Percentiles rank a stretch among this genome's conserved stretches.
Conservation (phyloP, 2,329 filamentous ascomycete species). For the Fusarium kyushuense region DNA sequence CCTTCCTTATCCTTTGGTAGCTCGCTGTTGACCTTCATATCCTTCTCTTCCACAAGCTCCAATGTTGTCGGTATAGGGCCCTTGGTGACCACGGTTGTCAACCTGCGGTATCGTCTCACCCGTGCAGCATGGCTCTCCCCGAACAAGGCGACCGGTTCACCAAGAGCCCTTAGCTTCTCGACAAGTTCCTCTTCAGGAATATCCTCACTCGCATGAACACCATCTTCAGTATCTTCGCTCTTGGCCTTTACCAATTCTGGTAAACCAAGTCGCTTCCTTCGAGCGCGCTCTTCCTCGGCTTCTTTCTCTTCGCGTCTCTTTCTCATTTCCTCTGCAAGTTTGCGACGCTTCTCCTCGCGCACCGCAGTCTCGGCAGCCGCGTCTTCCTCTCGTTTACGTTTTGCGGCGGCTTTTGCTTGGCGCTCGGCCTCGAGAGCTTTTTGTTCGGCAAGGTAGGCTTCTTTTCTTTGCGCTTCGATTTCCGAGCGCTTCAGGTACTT, state of each 20-base stretch:
- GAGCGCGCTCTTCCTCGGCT: slow-evolving; percentile 75
- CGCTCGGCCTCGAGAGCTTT: slow-evolving; percentile 78
- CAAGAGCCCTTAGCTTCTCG: slow-evolving; percentile 74
- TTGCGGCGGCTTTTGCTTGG: slow-evolving; percentile 75
- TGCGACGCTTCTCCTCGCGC: slow-evolving; percentile 84
- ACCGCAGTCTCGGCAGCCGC: slow-evolving; percentile 75
- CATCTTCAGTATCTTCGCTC: slow-evolving; percentile 59
- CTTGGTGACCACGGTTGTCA: slow-evolving; percentile 71
- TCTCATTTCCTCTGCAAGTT: slow-evolving; percentile 84
- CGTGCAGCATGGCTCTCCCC: slow-evolving; percentile 80
- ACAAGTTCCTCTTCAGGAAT: slow-evolving; percentile 78
- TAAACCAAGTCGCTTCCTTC: slow-evolving; percentile 82
- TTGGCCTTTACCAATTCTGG: slow-evolving; percentile 71
- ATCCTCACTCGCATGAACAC: slow-evolving; percentile 66
- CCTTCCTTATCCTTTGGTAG: slow-evolving; percentile 73
- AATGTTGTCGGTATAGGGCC: slow-evolving; percentile 91
- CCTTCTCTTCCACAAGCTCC: slow-evolving; percentile 80
- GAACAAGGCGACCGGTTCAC: slow-evolving; percentile 81
- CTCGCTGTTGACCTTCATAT: slow-evolving; percentile 83
- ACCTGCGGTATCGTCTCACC: slow-evolving; percentile 76
- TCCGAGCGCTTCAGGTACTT: slow-evolving; percentile 91
- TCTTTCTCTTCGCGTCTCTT: slow-evolving; percentile 77
- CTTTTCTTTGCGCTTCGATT: slow-evolving; percentile 82
- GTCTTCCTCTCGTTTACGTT: slow-evolving; percentile 91
- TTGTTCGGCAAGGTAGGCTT: slow-evolving; percentile 85